Evolutionary conservation across 2,329 filamentous ascomycete genomes (phyloP).

Genomic region (Colletotrichum tanaceti): DNA sequence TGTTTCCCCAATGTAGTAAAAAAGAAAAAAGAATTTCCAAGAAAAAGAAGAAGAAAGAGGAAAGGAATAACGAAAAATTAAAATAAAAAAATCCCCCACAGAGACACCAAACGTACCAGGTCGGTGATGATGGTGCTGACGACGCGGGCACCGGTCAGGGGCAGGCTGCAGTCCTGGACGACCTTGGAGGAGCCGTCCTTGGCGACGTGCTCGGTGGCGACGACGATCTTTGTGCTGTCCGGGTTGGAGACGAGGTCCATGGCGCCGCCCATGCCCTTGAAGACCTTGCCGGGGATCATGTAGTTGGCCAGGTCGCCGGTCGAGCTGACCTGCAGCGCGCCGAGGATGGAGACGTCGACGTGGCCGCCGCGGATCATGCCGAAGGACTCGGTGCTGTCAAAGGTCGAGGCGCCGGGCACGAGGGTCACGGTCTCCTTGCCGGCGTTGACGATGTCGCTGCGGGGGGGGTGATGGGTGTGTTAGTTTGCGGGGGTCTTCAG

Average conservation of each 20-base stretch:
- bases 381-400: slow-evolving; percentile 85
- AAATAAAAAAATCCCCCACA: no score
- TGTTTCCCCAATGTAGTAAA: fast-evolving
- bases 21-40: fast-evolving
- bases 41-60: neutral
- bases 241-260: slow-evolving; percentile 81
- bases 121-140: slow-evolving; percentile 81
- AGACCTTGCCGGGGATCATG: slow-evolving; percentile 88
- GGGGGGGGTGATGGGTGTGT: slow-evolving; percentile 48
- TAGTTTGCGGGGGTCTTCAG: neutral
- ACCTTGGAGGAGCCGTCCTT: slow-evolving; percentile 77
- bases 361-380: slow-evolving; percentile 89
- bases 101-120: slow-evolving; percentile 62
- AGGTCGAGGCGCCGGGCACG: slow-evolving; percentile 79
- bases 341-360: slow-evolving; percentile 85
- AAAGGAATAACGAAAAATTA: no score
- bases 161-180: slow-evolving; percentile 71
- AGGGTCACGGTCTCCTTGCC: slow-evolving; percentile 90
- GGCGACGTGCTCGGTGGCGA: slow-evolving; percentile 76
- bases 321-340: slow-evolving; percentile 83
- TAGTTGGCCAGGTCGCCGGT: slow-evolving; percentile 86
- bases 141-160: slow-evolving; percentile 73
- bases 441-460: slow-evolving; percentile 80
- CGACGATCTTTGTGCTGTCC: slow-evolving; percentile 77
- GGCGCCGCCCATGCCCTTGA: slow-evolving; percentile 88